Percentiles rank a stretch among this genome's conserved stretches.
phyloP scores from a whole-genome alignment of 75 land plant genomes.

The Sequoiadendron giganteum region DNA sequence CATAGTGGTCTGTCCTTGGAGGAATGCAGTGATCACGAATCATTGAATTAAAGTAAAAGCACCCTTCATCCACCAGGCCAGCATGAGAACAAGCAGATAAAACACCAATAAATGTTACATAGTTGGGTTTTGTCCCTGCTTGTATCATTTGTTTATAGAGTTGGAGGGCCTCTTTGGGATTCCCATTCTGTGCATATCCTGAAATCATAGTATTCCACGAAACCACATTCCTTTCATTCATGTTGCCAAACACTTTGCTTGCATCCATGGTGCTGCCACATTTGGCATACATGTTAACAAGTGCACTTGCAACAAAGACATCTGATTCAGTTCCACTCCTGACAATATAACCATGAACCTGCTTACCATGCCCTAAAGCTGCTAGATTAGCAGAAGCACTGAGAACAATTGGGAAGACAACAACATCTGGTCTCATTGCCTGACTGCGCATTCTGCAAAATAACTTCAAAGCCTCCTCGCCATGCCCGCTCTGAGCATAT shows the following conservation, averaged over 20 bases:
- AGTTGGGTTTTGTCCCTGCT: constrained; percentile 7
- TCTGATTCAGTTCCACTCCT: constrained; percentile 40
- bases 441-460: constrained; percentile 32
- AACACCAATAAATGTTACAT: constrained; percentile 10
- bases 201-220: constrained; percentile 65
- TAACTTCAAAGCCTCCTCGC: constrained; percentile 39
- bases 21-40: not conserved
- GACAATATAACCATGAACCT: constrained; percentile 52
- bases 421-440: constrained; percentile 41
- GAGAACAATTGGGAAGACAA: constrained; percentile 46
- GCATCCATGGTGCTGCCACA: constrained; percentile 55
- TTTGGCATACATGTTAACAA: constrained; percentile 71
- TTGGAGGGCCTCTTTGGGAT: constrained; percentile 40
- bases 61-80: constrained; percentile 11
- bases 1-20: constrained; percentile 14
- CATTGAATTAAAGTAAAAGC: constrained; percentile 13
- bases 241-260: constrained; percentile 29
- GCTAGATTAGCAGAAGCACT: constrained; percentile 60
- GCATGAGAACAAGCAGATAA: constrained; percentile 15
- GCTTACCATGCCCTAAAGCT: constrained; percentile 50
- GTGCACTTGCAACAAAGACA: constrained; percentile 48
- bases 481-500: constrained; percentile 49
- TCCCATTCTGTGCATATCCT: constrained; percentile 57
- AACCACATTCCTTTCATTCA: constrained; percentile 42
- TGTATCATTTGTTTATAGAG: constrained; percentile 42